Evolutionary conservation across 176 grass and related monocot genomes (phyloP), one percentile per base, ranked within the genome.

Genomic region (Eragrostis nindensis): DNA sequence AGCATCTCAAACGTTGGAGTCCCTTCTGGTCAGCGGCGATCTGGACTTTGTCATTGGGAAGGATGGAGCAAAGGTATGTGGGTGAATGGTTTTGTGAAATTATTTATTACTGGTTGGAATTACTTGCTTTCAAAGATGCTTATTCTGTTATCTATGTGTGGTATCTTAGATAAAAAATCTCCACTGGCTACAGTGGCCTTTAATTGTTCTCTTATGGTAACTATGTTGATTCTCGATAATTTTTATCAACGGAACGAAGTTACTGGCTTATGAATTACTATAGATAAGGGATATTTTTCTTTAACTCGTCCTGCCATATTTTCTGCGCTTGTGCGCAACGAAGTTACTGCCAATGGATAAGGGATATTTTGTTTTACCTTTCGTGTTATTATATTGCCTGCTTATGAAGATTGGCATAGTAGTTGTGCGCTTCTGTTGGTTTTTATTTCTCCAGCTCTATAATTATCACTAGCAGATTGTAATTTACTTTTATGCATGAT

Each of bases 11-110:
- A 91, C 95, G 1, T 78, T 98, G 26, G 67, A 95, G 80, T 95
- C 95, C 18, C 86, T 98, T 85, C 82, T 98, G 69, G 84, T 89
- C 52, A 81, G 56, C 67, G 73, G 84, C 32, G 82, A 93, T 53
- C 63, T 63, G 40, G 55, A 98, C 69, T 98, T 87, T 84, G 82
- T 98, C 60, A 80, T 98, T 32, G 75, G 86, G 22, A 95, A 88
- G 61, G 71, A 64, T 66, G 81, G 68, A 57, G 26, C 40, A 78
- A 88, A 84, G 95, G 95, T 98, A 91, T 74, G 76, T 11, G 49
- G 44, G 74, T 53, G 17, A 67, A 61, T 82, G 73, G 19, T 22
- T 64, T 66, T 59, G 48, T 85, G 48, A 18, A 18, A 70, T 3
- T 55, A 21, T 25, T 26, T 79, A 68, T 45, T 62, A 49, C 21